Evolutionary conservation across 2,329 filamentous ascomycete genomes (phyloP), one percentile per base, ranked within the genome.

Genomic region (Niveomyces coronatus): DNA sequence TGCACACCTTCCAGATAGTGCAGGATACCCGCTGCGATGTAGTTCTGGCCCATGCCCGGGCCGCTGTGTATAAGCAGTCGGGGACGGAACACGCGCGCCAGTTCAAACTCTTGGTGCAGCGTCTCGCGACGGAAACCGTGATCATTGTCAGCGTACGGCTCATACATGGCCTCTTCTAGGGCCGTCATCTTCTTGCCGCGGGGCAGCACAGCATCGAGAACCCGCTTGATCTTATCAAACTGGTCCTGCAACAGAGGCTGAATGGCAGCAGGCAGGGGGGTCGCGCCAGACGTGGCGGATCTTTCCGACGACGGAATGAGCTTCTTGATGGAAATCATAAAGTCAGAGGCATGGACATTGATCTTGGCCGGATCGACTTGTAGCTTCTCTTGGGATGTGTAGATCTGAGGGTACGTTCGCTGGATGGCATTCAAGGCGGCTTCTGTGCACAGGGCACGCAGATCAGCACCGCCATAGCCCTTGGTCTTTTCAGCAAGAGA

Each of bases 281-380:
- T 74, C 37, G 89, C 88, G 10, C 82, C 85, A 10, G 88, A 89
- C 4, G 86, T 82, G 1, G 86, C 80, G 32, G 89, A 89, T 45
- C 91, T 73, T 57, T 96, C 86, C 0, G 91, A 96, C 1, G 91
- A 96, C 6, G 91, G 91, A 9, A 95, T 76, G 62, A 98, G 86
- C 61, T 94, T 94, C 65, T 94, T 94, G 54, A 95, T 80, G 0
- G 89, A 94, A 11, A 95, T 74, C 83, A 94, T 94, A 52, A 98
- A 98, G 58, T 98, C 91, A 40, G 91, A 91, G 4, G 91, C 86
- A 30, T 85, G 80, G 26, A 98, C 79, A 41, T 78, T 78, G 53
- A 98, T 94, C 50, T 79, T 85, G 44, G 75, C 74, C 0, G 88
- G 81, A 49, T 95, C 80, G 41, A 98, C 91, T 30, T 93, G 64